phyloP scores from a whole-genome alignment of 1,139 yeast species.

The Debaryomyces fabryi region DNA sequence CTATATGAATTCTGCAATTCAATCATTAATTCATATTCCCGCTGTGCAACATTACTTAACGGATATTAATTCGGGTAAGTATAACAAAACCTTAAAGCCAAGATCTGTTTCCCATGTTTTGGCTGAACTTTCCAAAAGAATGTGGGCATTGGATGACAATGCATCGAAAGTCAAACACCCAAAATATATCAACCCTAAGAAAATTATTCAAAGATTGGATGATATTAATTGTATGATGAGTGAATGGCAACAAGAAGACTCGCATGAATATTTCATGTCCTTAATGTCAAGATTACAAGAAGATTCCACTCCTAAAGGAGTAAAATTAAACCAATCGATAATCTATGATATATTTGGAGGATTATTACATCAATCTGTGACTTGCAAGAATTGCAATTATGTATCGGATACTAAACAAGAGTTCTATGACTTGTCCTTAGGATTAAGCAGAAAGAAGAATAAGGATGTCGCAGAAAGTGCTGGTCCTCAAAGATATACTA shows the following conservation, averaged over 20 bases:
- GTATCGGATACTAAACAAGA: constrained; percentile 92
- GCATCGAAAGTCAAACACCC: constrained; percentile 18
- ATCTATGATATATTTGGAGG: constrained; percentile 96
- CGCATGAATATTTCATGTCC: constrained; percentile 96
- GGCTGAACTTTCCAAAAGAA: constrained; percentile 68
- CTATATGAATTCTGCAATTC: constrained; percentile 94
- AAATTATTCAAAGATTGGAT: constrained; percentile 68
- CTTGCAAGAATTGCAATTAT: constrained; percentile 77
- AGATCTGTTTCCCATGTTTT: constrained; percentile 70
- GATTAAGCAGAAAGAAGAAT: constrained; percentile 50
- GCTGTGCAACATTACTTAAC: constrained; percentile 82
- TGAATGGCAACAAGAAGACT: constrained; percentile 97
- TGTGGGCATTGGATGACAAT: constrained; percentile 58
- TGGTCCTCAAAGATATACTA: constrained; percentile 44
- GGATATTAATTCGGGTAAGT: constrained; percentile 60
- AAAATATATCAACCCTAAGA: constrained; percentile 70
- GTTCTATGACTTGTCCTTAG: constrained; percentile 86
- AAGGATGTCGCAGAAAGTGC: constrained; percentile 11
- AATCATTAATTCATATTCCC: constrained; percentile 86
- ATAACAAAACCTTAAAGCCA: constrained; percentile 46
- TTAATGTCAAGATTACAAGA: constrained; percentile 85
- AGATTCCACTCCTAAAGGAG: constrained; percentile 88
- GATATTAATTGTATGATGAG: constrained; percentile 96
- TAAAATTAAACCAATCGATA: constrained; percentile 76
- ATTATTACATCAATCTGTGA: constrained; percentile 76